Base-by-base conservation (phyloP, 345 rosid species). In the Erucastrum elatum region DNA sequence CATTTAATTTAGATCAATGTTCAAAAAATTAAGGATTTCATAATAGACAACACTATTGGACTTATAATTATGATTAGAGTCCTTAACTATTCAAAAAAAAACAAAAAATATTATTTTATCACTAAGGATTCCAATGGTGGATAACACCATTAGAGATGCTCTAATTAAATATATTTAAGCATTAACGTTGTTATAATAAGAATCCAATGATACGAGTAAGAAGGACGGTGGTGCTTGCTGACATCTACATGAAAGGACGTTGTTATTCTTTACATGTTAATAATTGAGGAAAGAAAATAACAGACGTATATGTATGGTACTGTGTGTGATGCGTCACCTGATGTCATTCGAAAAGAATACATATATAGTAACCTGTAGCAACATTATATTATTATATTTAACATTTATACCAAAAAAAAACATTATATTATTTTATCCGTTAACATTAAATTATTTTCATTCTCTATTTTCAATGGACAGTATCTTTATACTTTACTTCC, bases 311-410 rank as follows among this genome's bases (percentile, higher is more conserved):
- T 39, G 41, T 51, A 70, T 76, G 5, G 37, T 51, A 44, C 51
- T 44, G 64, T 77, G 64, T 77, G 64, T 77, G 70, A n/a, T 77
- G 80, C 29, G 7, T 51, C 58, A 51, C 15, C 34, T 34, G 53
- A 63, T 70, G 10, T 10, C 29, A 63, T 51, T 77, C 15, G 37
- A 70, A 21, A 62, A n/a, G 56, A 44, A 44, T 41, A 41, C 49
- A 41, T 44, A 44, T 35, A 44, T 3, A 44, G n/a, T 44, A 44
- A 3, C 51, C 51, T 44, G 8, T 8, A 37, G 44, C 44, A 37
- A 8, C 6, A 33, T 33, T 33, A 33, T 4, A 33, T 33, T 33
- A 33, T 33, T 37, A 0, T 21, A 21, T 21, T 21, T 21, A 21
- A 21, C 21, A 21, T 21, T 21, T 21, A 21, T 21, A 21, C 21